phyloP scores from a whole-genome alignment of 371 early-diverging fungal genomes.

The Lichtheimia ramosa region DNA sequence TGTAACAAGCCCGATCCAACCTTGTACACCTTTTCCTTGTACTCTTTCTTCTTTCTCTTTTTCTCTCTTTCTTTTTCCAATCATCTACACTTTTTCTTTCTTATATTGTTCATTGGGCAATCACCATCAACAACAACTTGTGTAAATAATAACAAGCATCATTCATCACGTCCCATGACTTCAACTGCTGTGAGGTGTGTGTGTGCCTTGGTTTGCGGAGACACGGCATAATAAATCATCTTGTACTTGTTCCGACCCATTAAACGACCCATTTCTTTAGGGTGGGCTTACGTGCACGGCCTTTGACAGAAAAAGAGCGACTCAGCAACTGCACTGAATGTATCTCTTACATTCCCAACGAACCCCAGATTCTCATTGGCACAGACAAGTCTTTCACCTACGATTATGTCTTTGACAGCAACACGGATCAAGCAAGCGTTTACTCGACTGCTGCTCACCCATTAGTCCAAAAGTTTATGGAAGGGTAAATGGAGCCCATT shows the following conservation, averaged over 20 bases:
- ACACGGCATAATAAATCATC: neutral
- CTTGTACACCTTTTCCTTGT: conserved; percentile 13
- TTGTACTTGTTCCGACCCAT: neutral
- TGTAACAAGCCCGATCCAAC: conserved; percentile 19
- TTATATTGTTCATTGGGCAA: conserved; percentile 5
- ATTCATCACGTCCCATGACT: conserved; percentile 12
- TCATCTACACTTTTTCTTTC: conserved; percentile 1
- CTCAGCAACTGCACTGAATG: conserved; percentile 72
- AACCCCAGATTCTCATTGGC: conserved; percentile 68
- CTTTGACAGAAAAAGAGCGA: conserved; percentile 76
- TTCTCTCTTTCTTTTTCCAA: neutral
- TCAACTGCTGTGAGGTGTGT: conserved; percentile 37
- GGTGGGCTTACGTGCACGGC: conserved; percentile 83
- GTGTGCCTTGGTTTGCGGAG: too few species aligned
- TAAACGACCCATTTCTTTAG: conserved; percentile 18
- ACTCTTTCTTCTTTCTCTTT: conserved; percentile 8
- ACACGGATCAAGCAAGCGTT: conserved; percentile 68
- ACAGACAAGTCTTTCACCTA: conserved; percentile 79
- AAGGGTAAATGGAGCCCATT: conserved; percentile 63
- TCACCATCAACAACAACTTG: neutral
- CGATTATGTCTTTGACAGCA: conserved; percentile 82
- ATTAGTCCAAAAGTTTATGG: conserved; percentile 80
- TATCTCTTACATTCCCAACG: conserved; percentile 63
- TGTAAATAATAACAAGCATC: conserved; percentile 4
- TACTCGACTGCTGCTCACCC: conserved; percentile 72